Base-by-base conservation (phyloP, 164 flowering plant species). In the Warburgia ugandensis region DNA sequence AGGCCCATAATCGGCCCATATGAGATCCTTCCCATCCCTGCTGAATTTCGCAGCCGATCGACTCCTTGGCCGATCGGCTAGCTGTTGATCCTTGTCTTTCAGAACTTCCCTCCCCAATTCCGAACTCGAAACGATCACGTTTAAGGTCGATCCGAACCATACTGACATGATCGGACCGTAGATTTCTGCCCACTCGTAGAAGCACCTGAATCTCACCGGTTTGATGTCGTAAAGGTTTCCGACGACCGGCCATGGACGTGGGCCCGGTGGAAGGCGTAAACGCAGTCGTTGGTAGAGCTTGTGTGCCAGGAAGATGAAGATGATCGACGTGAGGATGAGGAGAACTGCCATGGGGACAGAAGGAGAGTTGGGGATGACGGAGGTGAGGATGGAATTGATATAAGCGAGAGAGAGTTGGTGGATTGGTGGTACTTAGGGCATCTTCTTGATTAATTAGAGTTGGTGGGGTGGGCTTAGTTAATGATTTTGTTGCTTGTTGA, bases 1-100 rank as follows among this genome's bases (percentile, higher is more conserved):
- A 21, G 83, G 80, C 32, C 80, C 83, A 56, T 73, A 78, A 49
- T 78, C 80, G 10, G 78, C 76, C 83, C 83, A 78, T 2, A 75
- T 78, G 21, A 78, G 64, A 47, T 78, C 83, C 60, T 54, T 29
- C 10, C 83, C 80, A 29, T 71, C 69, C 47, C 68, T 64, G 65
- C 78, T 78, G 20, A 78, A 71, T 38, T 52, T 68, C 4, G 70
- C 67, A 9, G 70, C 55, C 3, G 74, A 64, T 38, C 73, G 41
- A 22, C 59, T 75, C 30, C 80, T 47, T 25, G 64, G 66, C 40
- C 83, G 42, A 33, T 75, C 67, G 1, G 80, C 79, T 45, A 78
- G 55, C 35, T 62, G 64, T 50, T 75, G 78, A 44, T 78, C 80
- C 21, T 78, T 66, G 35, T 75, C 83, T 32, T 78, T 78, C 28